A percentile compares a stretch with the other conserved stretches of the same genome.
These are phyloP conservation scores for Hygrophila difformis DNA, from an alignment of 257 asterid species.

Conservation along the genomic window DNA sequence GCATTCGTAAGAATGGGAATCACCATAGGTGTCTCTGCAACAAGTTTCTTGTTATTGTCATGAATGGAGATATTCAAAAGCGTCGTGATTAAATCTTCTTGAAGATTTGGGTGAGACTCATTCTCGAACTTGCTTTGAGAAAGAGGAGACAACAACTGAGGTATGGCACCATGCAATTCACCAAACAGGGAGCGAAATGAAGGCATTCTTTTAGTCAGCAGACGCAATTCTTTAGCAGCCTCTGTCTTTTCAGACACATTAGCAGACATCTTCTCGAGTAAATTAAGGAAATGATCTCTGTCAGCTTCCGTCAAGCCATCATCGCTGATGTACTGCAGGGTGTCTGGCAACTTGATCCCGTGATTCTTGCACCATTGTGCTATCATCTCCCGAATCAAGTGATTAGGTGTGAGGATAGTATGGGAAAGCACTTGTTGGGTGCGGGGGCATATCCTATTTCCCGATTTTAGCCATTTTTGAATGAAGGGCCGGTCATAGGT, in stretches of 20 bases:
- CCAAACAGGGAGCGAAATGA: constrained; percentile 72
- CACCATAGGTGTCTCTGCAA: constrained; percentile 67
- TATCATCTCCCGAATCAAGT: constrained; percentile 58
- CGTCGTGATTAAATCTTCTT: constrained; percentile 80
- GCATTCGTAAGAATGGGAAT: constrained; percentile 64
- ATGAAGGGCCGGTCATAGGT: constrained; percentile 81
- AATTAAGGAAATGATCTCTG: constrained; percentile 36
- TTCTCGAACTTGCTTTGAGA: constrained; percentile 20
- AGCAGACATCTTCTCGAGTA: constrained; percentile 51
- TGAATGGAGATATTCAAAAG: constrained; percentile 78
- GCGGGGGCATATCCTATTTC: constrained; percentile 80
- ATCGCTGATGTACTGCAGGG: constrained; percentile 30
- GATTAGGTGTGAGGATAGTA: constrained; percentile 67
- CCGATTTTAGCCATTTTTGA: constrained; percentile 73
- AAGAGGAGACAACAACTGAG: constrained; percentile 57
- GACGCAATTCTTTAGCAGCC: constrained; percentile 71
- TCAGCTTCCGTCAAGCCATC: constrained; percentile 57
- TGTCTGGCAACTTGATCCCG: constrained; percentile 51
- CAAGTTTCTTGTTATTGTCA: constrained; percentile 76
- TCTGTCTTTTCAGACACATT: constrained; percentile 50
- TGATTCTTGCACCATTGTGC: constrained; percentile 60
- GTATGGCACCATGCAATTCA: constrained; percentile 46
- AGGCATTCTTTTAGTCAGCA: constrained; percentile 59
- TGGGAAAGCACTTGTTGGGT: constrained; percentile 82
- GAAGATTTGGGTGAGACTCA: constrained; percentile 43